Base-by-base conservation (phyloP, 2,329 filamentous ascomycete species). In the Cucurbitaria berberidis region DNA sequence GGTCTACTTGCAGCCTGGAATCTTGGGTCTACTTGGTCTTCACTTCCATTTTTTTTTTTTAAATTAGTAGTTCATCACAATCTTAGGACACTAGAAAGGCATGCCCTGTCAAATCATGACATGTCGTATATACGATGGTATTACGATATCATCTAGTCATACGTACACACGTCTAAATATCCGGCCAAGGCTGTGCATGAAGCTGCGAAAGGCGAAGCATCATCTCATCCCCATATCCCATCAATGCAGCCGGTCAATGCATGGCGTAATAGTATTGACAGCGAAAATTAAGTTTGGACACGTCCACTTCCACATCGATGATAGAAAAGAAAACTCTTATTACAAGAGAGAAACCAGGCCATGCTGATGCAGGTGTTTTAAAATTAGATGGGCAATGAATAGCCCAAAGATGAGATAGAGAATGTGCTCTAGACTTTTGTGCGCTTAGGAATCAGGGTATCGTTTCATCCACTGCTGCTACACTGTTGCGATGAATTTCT, bases 201-300 rank as follows among this genome's bases (percentile, higher is more conserved):
- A 22, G 8, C 21, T 26, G 21, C 19, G n/a, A 2, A n/a, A 11
- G 5, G 29, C 49, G 32, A 22, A 41, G 26, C 30, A 10, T 48
- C 45, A 38, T 45, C 43, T 43, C 48, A 39, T 51, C 30, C 36
- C 40, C 44, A 42, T 27, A 24, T 26, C 53, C 50, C 22, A 10
- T 26, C 22, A 21, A 32, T 21, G 19, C 46, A 39, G 50, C 53
- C 30, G 35, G 45, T 66, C 61, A 62, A 64, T 63, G 62, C 57
- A 60, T 51, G 53, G 39, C 46, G 44, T 11, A 19, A 57, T 63
- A 64, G 54, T 67, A 66, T 67, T 54, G 53, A 64, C 63, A 64
- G 53, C 46, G 53, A 61, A 66, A 52, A 66, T 66, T 63, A 62
- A 48, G 43, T 34, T 38, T 51, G 43, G 29, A 41, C 57, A 53